Evolutionary conservation across 148 eudicot genomes (phyloP).

Genomic region (Amaranthus cruentus): DNA sequence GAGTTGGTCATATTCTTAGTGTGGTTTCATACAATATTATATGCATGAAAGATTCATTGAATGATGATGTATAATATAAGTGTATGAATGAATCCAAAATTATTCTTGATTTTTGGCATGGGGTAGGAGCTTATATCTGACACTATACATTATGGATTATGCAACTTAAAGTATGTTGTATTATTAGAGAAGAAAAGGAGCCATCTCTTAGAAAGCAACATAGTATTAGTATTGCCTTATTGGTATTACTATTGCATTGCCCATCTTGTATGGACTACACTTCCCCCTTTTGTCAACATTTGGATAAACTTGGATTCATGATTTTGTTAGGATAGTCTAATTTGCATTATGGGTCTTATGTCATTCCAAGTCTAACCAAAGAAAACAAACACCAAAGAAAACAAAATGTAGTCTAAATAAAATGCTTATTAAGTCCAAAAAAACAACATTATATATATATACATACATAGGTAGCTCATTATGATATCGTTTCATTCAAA

Average conservation of each 20-base stretch:
- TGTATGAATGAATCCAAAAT: not conserved
- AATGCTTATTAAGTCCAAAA: too few species aligned
- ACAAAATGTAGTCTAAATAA: too few species aligned
- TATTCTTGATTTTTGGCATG: not conserved
- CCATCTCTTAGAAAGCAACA: not conserved
- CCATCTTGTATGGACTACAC: not conserved
- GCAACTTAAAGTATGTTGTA: too few species aligned
- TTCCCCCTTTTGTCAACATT: conserved; percentile 14
- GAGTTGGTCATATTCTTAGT: not conserved
- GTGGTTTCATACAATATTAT: conserved; percentile 1
- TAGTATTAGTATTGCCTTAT: conserved; percentile 14
- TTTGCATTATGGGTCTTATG: conserved; percentile 2
- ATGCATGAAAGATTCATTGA: not conserved
- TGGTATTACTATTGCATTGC: not conserved
- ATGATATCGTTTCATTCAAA: too few species aligned
- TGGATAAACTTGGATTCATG: conserved; percentile 7
- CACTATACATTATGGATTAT: not conserved
- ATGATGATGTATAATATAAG: not conserved
- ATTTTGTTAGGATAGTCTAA: conserved; percentile 12
- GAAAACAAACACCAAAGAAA: not conserved
- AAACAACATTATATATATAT: too few species aligned
- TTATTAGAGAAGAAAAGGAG: not conserved
- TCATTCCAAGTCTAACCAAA: not conserved
- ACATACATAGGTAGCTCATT: too few species aligned
- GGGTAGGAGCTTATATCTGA: not conserved